A percentile compares a stretch with the other conserved stretches of the same genome.
Conservation (phyloP, 768 basidiomycete species). For the Saitozyma sp. region DNA sequence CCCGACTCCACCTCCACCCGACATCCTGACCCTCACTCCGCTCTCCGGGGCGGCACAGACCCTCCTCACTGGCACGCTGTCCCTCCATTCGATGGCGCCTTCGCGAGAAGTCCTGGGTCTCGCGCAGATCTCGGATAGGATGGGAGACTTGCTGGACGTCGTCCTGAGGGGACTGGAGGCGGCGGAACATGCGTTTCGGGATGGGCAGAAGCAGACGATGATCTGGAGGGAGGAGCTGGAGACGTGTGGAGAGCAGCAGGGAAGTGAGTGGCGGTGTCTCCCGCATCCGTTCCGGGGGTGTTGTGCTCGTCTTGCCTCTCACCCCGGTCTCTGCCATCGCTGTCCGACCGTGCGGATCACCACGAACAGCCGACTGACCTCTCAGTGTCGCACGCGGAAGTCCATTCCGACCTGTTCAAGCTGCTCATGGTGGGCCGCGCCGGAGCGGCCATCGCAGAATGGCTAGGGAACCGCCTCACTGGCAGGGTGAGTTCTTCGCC, state of each 20-base stretch:
- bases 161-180: slow-evolving; percentile 33
- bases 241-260: slow-evolving; percentile 38
- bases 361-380: background rate
- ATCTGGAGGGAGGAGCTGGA: slow-evolving; percentile 46
- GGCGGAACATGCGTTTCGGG: slow-evolving; percentile 24
- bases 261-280: slow-evolving; percentile 24
- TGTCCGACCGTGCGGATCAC: too few species aligned
- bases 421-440: slow-evolving; percentile 39
- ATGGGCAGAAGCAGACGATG: slow-evolving; percentile 42
- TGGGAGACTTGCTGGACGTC: slow-evolving; percentile 21
- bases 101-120: slow-evolving; percentile 8
- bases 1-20: slow-evolving; percentile 6
- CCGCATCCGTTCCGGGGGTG: background rate
- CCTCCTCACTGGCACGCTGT: slow-evolving; percentile 36
- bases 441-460: slow-evolving; percentile 33
- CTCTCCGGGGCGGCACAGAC: background rate
- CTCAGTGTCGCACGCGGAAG: slow-evolving; percentile 26
- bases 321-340: too few species aligned
- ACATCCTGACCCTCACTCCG: slow-evolving; percentile 19
- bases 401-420: slow-evolving; percentile 40
- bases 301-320: too few species aligned
- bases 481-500: slow-evolving; percentile 23
- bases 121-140: slow-evolving; percentile 22
- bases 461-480: slow-evolving; percentile 42
- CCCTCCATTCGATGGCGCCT: too few species aligned